Conservation (phyloP, 345 rosid genomes). For the Cardamine occulta region DNA sequence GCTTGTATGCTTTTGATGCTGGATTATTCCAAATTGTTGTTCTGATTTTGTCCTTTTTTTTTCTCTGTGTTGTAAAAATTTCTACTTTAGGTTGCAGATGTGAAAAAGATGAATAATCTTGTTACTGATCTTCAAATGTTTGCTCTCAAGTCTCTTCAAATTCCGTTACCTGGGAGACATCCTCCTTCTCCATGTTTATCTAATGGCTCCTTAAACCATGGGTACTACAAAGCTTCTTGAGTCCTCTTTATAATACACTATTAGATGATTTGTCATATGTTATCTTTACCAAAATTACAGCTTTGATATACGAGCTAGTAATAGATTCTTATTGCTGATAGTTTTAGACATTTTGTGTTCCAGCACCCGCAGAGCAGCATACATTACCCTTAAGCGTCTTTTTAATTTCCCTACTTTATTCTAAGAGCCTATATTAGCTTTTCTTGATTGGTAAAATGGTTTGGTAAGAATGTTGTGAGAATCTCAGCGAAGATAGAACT, state of each 20-base stretch:
- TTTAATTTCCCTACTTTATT: not conserved
- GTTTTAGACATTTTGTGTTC: not conserved
- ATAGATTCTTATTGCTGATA: slow-evolving; percentile 12
- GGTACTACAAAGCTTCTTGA: slow-evolving; percentile 46
- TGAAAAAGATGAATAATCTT: slow-evolving; percentile 85
- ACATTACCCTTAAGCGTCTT: not conserved
- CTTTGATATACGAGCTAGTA: slow-evolving; percentile 1
- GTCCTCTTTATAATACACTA: not conserved
- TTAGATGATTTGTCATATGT: not conserved
- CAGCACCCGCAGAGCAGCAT: not conserved
- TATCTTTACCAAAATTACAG: not conserved
- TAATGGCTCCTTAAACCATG: slow-evolving; percentile 49
- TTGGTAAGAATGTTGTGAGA: not conserved
- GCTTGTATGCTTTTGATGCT: slow-evolving; percentile 14
- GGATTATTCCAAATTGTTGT: slow-evolving; percentile 4
- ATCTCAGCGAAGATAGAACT: not conserved
- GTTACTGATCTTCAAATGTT: slow-evolving; percentile 95
- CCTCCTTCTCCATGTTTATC: slow-evolving; percentile 77
- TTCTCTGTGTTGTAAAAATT: not conserved
- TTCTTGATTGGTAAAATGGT: not conserved
- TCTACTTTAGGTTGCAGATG: slow-evolving; percentile 72
- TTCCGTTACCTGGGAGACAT: slow-evolving; percentile 92
- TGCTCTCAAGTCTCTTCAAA: slow-evolving; percentile 75
- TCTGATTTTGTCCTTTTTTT: not conserved
- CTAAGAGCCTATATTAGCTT: not conserved